A percentile compares a stretch with the other conserved stretches of the same genome.
These are phyloP conservation scores for Cystofilobasidium capitatum DNA, from an alignment of 768 basidiomycete species.

Conservation along the genomic window DNA sequence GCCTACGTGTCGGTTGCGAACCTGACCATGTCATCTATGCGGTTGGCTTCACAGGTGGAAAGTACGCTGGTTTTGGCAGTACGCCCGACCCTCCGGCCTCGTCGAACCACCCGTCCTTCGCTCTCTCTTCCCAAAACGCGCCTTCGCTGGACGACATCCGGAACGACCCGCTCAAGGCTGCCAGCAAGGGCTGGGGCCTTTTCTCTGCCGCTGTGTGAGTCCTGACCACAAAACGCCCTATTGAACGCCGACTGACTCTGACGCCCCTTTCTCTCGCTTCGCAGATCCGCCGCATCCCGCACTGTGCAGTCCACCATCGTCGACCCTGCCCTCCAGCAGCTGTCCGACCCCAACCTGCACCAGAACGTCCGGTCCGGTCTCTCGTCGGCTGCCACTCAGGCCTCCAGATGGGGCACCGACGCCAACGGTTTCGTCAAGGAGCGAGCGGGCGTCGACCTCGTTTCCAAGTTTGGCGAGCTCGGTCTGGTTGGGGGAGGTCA, in stretches of 20 bases:
- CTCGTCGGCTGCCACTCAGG: conserved; percentile 3
- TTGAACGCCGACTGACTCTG: background rate
- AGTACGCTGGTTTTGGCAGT: conserved; percentile 85
- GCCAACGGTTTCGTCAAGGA: conserved; percentile 44
- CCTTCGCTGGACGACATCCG: conserved; percentile 74
- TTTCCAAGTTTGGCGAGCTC: conserved; percentile 60
- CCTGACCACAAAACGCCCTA: background rate
- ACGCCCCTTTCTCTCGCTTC: background rate
- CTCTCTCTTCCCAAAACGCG: conserved; percentile 65
- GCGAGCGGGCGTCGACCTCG: conserved; percentile 78
- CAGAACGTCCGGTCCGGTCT: conserved; percentile 46
- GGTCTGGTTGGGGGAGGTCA: conserved; percentile 44
- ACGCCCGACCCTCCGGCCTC: conserved; percentile 53
- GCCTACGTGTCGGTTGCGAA: background rate
- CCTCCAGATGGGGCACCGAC: conserved; percentile 26
- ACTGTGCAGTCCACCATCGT: conserved; percentile 52
- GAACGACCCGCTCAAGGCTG: conserved; percentile 70
- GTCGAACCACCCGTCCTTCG: conserved; percentile 55
- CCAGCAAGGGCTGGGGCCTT: conserved; percentile 93
- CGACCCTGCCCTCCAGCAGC: conserved; percentile 75
- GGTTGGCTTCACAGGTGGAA: conserved; percentile 45
- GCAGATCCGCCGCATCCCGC: conserved; percentile 15
- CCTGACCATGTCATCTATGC: background rate
- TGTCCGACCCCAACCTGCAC: conserved; percentile 69
- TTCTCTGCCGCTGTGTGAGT: conserved; percentile 66